Evolutionary conservation across 345 rosid species (phyloP).

Genomic region (Populus pruinosa): DNA sequence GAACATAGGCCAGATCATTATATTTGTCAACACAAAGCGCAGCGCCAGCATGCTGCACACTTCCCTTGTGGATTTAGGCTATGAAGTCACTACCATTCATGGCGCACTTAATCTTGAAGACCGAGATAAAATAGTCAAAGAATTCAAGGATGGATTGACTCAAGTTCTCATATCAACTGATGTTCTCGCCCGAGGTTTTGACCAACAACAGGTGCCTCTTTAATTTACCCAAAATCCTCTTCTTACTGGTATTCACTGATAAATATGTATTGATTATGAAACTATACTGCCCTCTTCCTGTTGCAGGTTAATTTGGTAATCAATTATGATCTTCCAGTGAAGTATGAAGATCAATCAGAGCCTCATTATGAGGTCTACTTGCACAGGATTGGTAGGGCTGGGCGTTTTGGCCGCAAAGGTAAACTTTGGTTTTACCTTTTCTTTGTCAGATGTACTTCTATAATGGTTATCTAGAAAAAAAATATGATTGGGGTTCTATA

Average conservation of each 20-base stretch:
- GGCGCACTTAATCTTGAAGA: slow-evolving; percentile 61
- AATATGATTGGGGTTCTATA: not conserved
- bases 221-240: slow-evolving; percentile 5
- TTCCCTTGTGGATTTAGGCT: slow-evolving; percentile 66
- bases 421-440: not conserved
- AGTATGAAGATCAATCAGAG: slow-evolving; percentile 42
- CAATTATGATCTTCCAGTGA: slow-evolving; percentile 76
- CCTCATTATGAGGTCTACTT: slow-evolving; percentile 89
- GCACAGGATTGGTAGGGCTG: slow-evolving; percentile 97
- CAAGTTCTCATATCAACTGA: slow-evolving; percentile 89
- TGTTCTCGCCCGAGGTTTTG: slow-evolving; percentile 88
- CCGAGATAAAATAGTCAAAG: slow-evolving; percentile 79
- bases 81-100: slow-evolving; percentile 77
- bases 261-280: not conserved
- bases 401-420: slow-evolving; percentile 96
- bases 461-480: not conserved
- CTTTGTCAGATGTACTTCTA: not conserved
- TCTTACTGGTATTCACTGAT: not conserved
- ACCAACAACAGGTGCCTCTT: slow-evolving; percentile 66
- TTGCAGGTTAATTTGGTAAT: slow-evolving; percentile 83
- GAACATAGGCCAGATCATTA: slow-evolving; percentile 73
- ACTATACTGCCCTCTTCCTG: too few species aligned
- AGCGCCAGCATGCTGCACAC: slow-evolving; percentile 61
- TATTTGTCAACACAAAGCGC: slow-evolving; percentile 62
- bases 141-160: slow-evolving; percentile 82